Evolutionary conservation across 441 rosid genomes (phyloP).

Genomic region (Pelargonium fulgidum): DNA sequence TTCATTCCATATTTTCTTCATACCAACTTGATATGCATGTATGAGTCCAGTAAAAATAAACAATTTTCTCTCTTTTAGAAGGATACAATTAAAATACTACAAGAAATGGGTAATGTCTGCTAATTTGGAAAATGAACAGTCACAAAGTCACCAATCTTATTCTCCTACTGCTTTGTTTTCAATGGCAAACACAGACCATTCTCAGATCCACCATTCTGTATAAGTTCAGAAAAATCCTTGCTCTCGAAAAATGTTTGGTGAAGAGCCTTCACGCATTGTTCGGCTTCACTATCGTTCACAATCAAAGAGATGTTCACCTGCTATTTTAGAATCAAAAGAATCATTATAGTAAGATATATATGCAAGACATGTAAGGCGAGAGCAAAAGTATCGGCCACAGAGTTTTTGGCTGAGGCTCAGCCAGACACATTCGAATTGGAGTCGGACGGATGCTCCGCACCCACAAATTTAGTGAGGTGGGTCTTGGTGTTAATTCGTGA

Average conservation of each 20-base stretch:
- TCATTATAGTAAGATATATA: slow-evolving; percentile 28
- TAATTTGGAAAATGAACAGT: background rate
- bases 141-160: slow-evolving; percentile 2
- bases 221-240: background rate
- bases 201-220: slow-evolving; percentile 1
- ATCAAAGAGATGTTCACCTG: slow-evolving; percentile 88
- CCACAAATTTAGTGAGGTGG: too few species aligned
- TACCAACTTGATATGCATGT: too few species aligned
- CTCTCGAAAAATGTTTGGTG: slow-evolving; percentile 66
- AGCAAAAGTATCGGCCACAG: too few species aligned
- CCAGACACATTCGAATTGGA: too few species aligned
- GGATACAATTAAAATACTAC: too few species aligned
- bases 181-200: slow-evolving; percentile 2
- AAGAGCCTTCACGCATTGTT: slow-evolving; percentile 72
- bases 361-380: too few species aligned
- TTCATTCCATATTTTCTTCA: too few species aligned
- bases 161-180: background rate
- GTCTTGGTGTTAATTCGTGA: too few species aligned
- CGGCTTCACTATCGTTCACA: slow-evolving; percentile 74
- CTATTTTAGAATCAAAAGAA: background rate
- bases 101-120: background rate
- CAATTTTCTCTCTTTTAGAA: too few species aligned
- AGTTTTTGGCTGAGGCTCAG: too few species aligned
- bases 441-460: too few species aligned
- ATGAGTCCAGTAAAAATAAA: too few species aligned